Evolutionary conservation across 805 yeast species (phyloP), one percentile per base, ranked within the genome.

Genomic region (Wickerhamiella allomyrinae): DNA sequence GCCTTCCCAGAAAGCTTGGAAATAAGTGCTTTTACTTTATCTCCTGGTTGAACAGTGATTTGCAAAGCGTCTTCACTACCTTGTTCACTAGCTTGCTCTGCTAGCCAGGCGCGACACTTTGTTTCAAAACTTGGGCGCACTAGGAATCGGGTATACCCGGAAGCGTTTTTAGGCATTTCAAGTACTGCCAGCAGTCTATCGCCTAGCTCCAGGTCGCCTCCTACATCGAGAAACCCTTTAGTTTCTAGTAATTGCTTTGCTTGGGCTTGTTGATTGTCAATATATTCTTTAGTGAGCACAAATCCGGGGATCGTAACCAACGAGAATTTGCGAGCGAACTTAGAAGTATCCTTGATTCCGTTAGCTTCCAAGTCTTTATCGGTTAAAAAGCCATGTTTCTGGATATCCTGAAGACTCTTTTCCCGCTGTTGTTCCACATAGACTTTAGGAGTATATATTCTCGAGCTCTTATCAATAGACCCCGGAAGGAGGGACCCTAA

Each of bases 201-300:
- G 13, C 39, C 39, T 3, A 31, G 21, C 39, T 36, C 39, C 7
- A 36, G 10, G 10, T 23, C 29, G 24, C 41, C 49, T 10, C 46
- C 27, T 17, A 45, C 25, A 36, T 48, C 55, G 24, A 39, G 43
- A 24, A 33, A 47, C 3, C 49, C 40, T 22, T n/a, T 20, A 15
- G 33, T 20, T 9, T 41, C 41, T 8, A 52, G 41, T 2, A 25
- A 25, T 6, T 22, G 20, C 8, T 23, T 34, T 9, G 46, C 37
- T 3, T 24, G 25, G 8, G 11, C 22, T 14, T 13, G 24, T 22
- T 40, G 40, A 25, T 14, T 15, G 3, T 25, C 40, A 10, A 46
- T 22, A 24, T 45, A 46, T 29, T 22, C 40, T 8, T 17, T 19
- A 13, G 42, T 34, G 19, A 50, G 44, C 1, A 49, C 42, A 14